Evolutionary conservation across 2,329 filamentous ascomycete species (phyloP).

Genomic region (Fusarium humuli): DNA sequence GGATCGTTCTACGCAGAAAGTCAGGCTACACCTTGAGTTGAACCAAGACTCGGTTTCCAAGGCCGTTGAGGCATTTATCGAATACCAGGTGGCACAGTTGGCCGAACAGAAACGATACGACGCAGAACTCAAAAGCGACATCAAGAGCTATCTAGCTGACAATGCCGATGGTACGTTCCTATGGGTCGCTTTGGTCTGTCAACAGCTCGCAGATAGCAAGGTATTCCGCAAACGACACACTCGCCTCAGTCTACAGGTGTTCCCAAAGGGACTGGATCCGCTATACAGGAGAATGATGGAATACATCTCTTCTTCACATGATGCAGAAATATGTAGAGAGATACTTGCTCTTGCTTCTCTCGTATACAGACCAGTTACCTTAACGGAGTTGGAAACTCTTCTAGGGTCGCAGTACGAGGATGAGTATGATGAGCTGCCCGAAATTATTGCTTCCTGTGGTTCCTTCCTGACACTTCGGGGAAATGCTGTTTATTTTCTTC

Average conservation of each 20-base stretch:
- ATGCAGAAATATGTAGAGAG: rapidly evolving
- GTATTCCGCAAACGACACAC: rapidly evolving
- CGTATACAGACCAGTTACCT: not conserved
- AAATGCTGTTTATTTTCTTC: rapidly evolving
- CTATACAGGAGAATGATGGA: not conserved
- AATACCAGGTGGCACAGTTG: not conserved
- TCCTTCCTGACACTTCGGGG: rapidly evolving
- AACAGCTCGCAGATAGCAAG: rapidly evolving
- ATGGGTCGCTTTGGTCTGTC: not conserved
- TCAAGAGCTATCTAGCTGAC: rapidly evolving
- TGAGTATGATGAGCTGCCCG: rapidly evolving
- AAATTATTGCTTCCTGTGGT: rapidly evolving
- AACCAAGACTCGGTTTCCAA: rapidly evolving
- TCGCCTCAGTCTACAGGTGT: rapidly evolving
- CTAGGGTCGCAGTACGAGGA: rapidly evolving
- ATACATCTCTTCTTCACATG: rapidly evolving
- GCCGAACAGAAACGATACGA: rapidly evolving
- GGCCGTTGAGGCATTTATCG: not conserved
- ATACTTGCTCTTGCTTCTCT: not conserved
- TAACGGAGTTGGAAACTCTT: rapidly evolving
- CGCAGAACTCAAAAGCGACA: rapidly evolving
- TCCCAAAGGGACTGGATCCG: rapidly evolving
- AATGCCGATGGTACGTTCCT: not conserved
- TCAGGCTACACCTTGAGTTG: rapidly evolving
- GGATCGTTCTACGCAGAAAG: rapidly evolving